Conservation (phyloP, 305 asterid genomes). For the Fraxinus greggii region DNA sequence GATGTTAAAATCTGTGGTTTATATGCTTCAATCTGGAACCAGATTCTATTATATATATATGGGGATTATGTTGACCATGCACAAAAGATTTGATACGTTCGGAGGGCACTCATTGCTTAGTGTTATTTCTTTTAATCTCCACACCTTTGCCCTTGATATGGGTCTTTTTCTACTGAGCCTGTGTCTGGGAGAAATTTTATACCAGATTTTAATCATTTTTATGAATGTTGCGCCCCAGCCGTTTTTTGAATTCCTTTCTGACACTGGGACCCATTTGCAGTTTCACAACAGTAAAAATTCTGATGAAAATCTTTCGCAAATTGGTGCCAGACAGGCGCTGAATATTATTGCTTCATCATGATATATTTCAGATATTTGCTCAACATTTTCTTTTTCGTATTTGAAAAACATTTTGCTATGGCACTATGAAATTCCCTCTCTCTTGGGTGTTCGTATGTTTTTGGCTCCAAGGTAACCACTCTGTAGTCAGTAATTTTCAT, state of each 20-base stretch:
- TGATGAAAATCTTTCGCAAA: neutral
- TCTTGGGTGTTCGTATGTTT: neutral
- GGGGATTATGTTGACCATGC: neutral
- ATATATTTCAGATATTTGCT: neutral
- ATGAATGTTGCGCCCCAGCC: neutral
- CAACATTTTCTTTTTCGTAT: neutral
- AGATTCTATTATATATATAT: neutral
- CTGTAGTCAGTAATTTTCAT: conserved; percentile 10
- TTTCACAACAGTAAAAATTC: neutral
- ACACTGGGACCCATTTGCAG: neutral
- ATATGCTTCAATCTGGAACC: neutral
- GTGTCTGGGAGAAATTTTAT: neutral
- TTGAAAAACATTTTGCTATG: neutral
- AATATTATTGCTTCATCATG: neutral
- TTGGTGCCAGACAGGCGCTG: neutral
- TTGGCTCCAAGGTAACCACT: conserved; percentile 6
- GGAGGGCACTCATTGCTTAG: neutral
- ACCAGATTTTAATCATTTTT: neutral
- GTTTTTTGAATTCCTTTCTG: neutral
- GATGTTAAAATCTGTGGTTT: neutral
- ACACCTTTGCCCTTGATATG: neutral
- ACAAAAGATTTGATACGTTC: neutral
- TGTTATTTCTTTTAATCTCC: neutral
- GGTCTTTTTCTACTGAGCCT: neutral
- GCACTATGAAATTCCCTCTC: neutral